Conservation (phyloP, 2,329 filamentous ascomycete species). For the Coniochaeta ligniaria region DNA sequence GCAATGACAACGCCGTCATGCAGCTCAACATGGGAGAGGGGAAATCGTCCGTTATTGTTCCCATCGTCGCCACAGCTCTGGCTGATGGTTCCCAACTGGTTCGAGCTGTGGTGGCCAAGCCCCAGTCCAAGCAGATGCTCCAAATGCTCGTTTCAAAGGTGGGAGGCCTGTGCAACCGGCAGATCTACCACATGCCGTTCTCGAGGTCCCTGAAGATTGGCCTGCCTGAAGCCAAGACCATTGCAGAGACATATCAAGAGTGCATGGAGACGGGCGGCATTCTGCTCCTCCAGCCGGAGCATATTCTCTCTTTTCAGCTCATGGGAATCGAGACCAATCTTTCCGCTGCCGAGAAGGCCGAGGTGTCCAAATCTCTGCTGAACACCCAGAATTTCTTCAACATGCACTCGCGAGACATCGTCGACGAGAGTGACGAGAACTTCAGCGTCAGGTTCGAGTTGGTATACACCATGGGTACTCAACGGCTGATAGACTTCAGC, state of each 20-base stretch:
- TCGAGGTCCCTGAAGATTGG: conserved; percentile 38
- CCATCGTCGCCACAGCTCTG: conserved; percentile 49
- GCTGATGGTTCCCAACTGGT: conserved; percentile 44
- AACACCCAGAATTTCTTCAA: conserved; percentile 37
- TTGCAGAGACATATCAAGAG: conserved; percentile 31
- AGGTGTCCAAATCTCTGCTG: conserved; percentile 27
- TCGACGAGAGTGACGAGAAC: conserved; percentile 61
- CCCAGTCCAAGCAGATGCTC: conserved; percentile 53
- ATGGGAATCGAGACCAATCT: conserved; percentile 47
- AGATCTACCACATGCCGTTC: conserved; percentile 52
- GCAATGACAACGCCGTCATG: conserved; percentile 42
- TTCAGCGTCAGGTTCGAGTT: conserved; percentile 55
- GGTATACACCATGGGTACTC: conserved; percentile 53
- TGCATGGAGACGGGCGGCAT: conserved; percentile 47
- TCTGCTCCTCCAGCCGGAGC: conserved; percentile 55
- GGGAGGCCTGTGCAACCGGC: conserved; percentile 46
- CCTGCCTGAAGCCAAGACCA: conserved; percentile 17
- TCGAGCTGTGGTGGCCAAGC: conserved; percentile 53
- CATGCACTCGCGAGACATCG: conserved; percentile 40
- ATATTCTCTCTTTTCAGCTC: conserved; percentile 56
- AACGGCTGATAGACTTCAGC: conserved; percentile 40
- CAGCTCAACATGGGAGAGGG: conserved; percentile 69
- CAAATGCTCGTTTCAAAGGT: conserved; percentile 48
- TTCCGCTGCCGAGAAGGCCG: conserved; percentile 9
- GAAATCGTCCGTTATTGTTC: conserved; percentile 63